Percentiles rank a stretch among this genome's conserved stretches.
Conservation (phyloP, 2,329 filamentous ascomycete species). For the Fonsecaea pedrosoi region DNA sequence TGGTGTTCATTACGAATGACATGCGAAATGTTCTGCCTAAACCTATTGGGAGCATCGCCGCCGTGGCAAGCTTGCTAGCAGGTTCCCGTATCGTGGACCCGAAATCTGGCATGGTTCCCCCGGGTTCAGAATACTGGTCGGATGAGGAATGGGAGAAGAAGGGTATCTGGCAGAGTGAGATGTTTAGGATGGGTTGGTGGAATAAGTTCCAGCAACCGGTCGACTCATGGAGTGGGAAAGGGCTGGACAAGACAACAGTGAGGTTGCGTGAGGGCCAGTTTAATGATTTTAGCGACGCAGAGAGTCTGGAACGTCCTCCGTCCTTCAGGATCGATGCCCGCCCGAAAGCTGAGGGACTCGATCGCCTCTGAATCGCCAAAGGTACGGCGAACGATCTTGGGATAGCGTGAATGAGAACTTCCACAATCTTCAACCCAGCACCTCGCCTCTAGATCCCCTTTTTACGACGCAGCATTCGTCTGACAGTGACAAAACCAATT, state of each 20-base stretch:
- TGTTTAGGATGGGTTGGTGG: conserved; percentile 37
- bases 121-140: conserved; percentile 33
- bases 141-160: conserved; percentile 33
- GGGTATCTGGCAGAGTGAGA: conserved; percentile 33
- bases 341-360: not conserved
- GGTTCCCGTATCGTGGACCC: conserved; percentile 32
- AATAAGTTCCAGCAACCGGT: conserved; percentile 28
- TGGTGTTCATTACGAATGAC: conserved; percentile 31
- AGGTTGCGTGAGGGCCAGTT: not conserved
- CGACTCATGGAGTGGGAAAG: conserved; percentile 16
- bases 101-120: conserved; percentile 30
- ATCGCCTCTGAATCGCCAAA: not conserved
- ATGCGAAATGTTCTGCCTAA: conserved; percentile 34
- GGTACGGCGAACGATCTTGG: not conserved
- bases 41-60: conserved; percentile 31
- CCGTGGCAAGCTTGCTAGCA: conserved; percentile 34
- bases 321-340: conserved; percentile 28
- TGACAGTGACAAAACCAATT: not conserved
- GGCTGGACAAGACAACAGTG: not conserved
- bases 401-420: not conserved
- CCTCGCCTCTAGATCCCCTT: not conserved
- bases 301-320: not conserved
- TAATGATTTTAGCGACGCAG: not conserved
- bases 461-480: not conserved
- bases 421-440: not conserved